Base-by-base conservation (phyloP, 1,139 yeast genomes). In the Diutina catenulata region DNA sequence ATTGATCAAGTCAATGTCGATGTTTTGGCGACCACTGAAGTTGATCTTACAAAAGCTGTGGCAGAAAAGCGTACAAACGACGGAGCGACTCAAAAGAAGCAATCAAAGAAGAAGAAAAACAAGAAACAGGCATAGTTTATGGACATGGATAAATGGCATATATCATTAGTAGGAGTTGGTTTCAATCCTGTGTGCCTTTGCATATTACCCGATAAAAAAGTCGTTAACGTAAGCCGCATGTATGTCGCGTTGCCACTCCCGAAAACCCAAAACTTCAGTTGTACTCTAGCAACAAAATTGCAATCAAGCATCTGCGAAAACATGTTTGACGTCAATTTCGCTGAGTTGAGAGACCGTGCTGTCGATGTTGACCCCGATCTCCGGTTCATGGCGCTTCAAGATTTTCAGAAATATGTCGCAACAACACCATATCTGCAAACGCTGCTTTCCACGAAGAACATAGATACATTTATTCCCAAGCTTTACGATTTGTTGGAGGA, bases 301-400 rank as follows among this genome's bases (percentile, higher is more conserved):
- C n/a, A n/a, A n/a, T n/a, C n/a, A n/a, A n/a, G n/a, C n/a, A n/a
- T n/a, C n/a, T n/a, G n/a, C n/a, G n/a, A n/a, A n/a, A n/a, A n/a
- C n/a, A n/a, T 20, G 7, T 21, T 13, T 19, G 25, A 31, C 7
- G 13, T 49, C 46, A 51, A 49, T 40, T 41, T 52, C 33, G 42
- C 45, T 28, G 36, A 53, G 14, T 50, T 67, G 39, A 57, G 52
- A 41, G 77, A 76, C 46, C 67, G 66, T 48, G 74, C 78, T 16
- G 61, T 63, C 38, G 82, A 76, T 47, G 79, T 80, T 19, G 95
- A 86, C 49, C 82, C 93, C 3, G 95, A 86, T 52, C 64, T 81
- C 47, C 67, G 95, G 51, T 84, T 78, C 57, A 86, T 86, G 95
- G 94, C 91, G 3, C 62, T 84, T 44, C 82, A 75, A 47, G 95